These are phyloP conservation scores for Petunia hybrid DNA, from an alignment of 305 asterid genomes.

Conservation along the genomic window DNA sequence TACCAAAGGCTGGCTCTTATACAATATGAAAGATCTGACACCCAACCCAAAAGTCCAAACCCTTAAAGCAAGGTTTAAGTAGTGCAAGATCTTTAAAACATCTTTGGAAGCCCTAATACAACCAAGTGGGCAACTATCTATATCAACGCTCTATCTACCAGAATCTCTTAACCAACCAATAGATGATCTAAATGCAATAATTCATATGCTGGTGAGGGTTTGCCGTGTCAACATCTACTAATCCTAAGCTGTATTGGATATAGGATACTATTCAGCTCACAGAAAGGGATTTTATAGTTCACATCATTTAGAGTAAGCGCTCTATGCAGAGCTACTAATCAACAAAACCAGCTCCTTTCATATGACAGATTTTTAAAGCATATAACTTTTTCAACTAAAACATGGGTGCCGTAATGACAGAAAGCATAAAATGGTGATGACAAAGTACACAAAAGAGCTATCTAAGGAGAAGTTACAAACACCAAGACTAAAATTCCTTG, in stretches of 20 bases:
- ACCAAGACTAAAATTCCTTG: background rate
- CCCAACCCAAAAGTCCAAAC: background rate
- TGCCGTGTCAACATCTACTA: background rate
- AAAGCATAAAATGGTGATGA: conserved; percentile 18
- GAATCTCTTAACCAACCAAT: background rate
- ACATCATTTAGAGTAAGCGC: conserved; percentile 2
- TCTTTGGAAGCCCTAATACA: background rate
- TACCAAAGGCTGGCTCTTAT: background rate
- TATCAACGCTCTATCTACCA: background rate
- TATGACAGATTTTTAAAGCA: conserved; percentile 10
- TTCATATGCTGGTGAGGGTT: background rate
- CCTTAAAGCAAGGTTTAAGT: no score
- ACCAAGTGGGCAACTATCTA: background rate
- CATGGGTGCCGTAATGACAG: background rate
- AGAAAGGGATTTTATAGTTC: conserved; percentile 2
- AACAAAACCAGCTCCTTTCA: conserved; percentile 22
- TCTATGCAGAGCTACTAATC: conserved; percentile 22
- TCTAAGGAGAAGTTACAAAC: conserved; percentile 9
- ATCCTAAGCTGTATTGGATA: background rate
- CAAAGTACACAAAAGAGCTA: conserved; percentile 27
- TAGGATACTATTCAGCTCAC: background rate
- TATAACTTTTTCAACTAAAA: conserved; percentile 5
- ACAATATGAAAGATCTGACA: background rate
- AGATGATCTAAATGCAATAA: background rate
- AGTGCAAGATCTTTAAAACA: background rate